A percentile compares a stretch with the other conserved stretches of the same genome.
These are phyloP conservation scores for Crucibulum laeve DNA, from an alignment of 768 basidiomycete species.

Conservation along the genomic window DNA sequence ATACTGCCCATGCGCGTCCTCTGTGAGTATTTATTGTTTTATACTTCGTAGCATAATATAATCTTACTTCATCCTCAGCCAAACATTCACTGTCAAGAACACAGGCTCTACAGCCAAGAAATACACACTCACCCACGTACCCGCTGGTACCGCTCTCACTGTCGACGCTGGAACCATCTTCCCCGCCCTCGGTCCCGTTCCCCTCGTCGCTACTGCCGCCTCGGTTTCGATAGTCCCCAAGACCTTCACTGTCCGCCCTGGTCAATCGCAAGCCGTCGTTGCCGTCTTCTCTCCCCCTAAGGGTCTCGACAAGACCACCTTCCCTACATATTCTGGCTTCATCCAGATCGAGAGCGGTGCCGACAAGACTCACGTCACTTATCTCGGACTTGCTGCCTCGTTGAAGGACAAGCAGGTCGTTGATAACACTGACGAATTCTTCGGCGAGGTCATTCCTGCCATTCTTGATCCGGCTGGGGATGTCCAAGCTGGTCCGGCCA, in stretches of 20 bases:
- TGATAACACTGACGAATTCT: constrained; percentile 44
- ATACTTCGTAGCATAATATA: not conserved
- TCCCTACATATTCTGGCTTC: constrained; percentile 60
- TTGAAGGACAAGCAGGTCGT: constrained; percentile 46
- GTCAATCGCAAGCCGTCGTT: constrained; percentile 32
- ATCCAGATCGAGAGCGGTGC: constrained; percentile 37
- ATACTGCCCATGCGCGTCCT: constrained; percentile 50
- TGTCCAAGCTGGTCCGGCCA: constrained; percentile 31
- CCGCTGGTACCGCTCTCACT: constrained; percentile 53
- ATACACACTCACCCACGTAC: constrained; percentile 47
- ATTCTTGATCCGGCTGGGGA: constrained; percentile 36
- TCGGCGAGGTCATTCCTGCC: constrained; percentile 39
- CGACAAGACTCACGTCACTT: constrained; percentile 38
- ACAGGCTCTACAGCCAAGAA: constrained; percentile 33
- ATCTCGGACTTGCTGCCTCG: constrained; percentile 38
- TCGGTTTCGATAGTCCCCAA: constrained; percentile 40
- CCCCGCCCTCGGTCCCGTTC: constrained; percentile 44
- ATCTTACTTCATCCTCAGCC: constrained; percentile 21
- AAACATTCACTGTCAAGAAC: constrained; percentile 50
- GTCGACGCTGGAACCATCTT: constrained; percentile 35
- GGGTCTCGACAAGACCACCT: constrained; percentile 36
- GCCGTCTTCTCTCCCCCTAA: constrained; percentile 44
- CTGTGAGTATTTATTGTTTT: constrained; percentile 25
- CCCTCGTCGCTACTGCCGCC: constrained; percentile 39
- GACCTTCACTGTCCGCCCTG: constrained; percentile 41